Evolutionary conservation across 176 grass and related monocot species (phyloP), one percentile per base, ranked within the genome.

Genomic region (Triticum turgidum): DNA sequence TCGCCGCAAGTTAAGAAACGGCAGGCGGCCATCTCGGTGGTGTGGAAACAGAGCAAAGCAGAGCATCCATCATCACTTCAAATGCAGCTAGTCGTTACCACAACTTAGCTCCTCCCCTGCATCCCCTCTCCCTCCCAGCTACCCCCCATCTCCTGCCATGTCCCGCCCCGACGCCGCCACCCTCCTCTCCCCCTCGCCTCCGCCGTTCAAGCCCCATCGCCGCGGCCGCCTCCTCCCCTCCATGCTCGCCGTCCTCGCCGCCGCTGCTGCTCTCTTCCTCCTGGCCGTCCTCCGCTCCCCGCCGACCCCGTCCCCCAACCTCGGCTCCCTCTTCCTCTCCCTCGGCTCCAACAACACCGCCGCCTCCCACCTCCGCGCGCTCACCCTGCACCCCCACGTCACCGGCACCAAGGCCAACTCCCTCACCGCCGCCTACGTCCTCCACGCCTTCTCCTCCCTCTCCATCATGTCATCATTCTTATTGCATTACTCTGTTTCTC

Each of bases 321-420:
- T 94, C 74, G 78, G 56, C 75, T 61, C 86, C 49, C 92, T 94
- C 82, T 91, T 96, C 88, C 92, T 98, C 84, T 79, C 93, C 29
- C 84, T 98, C 27, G 79, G 84, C 24, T 87, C 88, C 86, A 98
- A 98, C 90, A 39, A 61, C 84, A 91, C 90, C 79, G 86, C 92
- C 18, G 87, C 92, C 32, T 72, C 77, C 9, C 96, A 98, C 88
- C 96, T 98, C 86, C 87, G 79, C 86, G 91, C 77, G 24, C 90
- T 98, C 90, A 96, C 96, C 32, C 69, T 74, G 75, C 88, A 83
- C 27, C 93, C 96, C 7, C 96, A 98, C 82, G 89, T 92, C 86
- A 81, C 90, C 24, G 90, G 92, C 65, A 86, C 88, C 27, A 54
- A 89, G 83, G 90, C 88, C 58, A 86, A 95, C 66, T 73, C 93